phyloP scores from a whole-genome alignment of 1,284 basidiomycete species.

The Coniophora puteana region DNA sequence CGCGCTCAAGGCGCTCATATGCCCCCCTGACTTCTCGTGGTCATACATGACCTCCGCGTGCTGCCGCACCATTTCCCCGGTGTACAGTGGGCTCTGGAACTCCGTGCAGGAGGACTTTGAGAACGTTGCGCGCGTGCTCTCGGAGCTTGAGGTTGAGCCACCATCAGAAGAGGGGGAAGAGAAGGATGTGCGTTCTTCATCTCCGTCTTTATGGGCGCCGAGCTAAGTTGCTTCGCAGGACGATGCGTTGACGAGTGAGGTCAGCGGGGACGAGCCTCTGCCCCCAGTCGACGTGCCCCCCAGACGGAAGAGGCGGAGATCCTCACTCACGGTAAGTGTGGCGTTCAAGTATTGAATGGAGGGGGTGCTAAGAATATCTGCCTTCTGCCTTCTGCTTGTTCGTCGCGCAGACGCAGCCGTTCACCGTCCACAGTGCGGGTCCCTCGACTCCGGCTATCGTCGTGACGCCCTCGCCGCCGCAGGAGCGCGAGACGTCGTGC shows the following conservation, averaged over 20 bases:
- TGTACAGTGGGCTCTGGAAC: slow-evolving; percentile 28
- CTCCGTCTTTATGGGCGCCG: no score
- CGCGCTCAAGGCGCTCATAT: slow-evolving; percentile 22
- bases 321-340: slow-evolving; percentile 19
- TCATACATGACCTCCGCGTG: slow-evolving; percentile 25
- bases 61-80: slow-evolving; percentile 26
- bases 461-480: slow-evolving; percentile 42
- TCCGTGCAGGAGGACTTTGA: slow-evolving; percentile 31
- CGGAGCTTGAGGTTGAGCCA: slow-evolving; percentile 27
- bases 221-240: neutral
- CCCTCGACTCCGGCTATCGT: slow-evolving; percentile 45
- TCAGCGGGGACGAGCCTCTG: neutral
- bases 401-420: slow-evolving; percentile 15
- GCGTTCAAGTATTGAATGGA: no score
- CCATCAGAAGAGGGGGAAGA: slow-evolving; percentile 8
- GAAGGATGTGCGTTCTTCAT: slow-evolving; percentile 3
- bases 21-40: slow-evolving; percentile 26
- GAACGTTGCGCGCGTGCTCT: slow-evolving; percentile 31
- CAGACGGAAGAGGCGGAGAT: slow-evolving; percentile 23
- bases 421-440: slow-evolving; percentile 31
- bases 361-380: no score
- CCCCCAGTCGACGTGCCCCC: slow-evolving; percentile 6
- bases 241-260: neutral
- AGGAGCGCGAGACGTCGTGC: slow-evolving; percentile 35
- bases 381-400: neutral